Conservation (phyloP, 768 basidiomycete species). For the Suillus bovinus region DNA sequence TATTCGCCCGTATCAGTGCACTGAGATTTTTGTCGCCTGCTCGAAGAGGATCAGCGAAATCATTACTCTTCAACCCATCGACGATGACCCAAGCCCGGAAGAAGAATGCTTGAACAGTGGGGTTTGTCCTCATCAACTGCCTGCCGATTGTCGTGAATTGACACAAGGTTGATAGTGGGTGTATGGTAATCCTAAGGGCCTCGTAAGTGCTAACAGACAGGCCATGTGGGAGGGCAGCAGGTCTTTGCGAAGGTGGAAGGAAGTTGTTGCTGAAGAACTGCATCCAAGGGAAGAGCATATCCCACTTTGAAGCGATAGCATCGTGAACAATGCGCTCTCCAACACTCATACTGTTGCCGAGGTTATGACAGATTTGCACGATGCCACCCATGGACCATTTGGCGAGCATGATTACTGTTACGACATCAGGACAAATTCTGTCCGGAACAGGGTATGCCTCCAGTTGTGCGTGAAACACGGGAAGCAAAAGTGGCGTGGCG, state of each 20-base stretch:
- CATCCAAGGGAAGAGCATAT: slow-evolving; percentile 9
- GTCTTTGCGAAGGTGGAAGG: slow-evolving; percentile 4
- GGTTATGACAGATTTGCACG: slow-evolving; percentile 8
- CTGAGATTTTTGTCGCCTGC: slow-evolving; percentile 3
- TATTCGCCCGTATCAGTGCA: slow-evolving; percentile 7
- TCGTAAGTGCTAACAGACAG: slow-evolving; percentile 9
- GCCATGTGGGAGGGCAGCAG: background rate
- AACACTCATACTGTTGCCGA: background rate
- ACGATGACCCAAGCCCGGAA: slow-evolving; percentile 7
- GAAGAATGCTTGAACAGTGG: slow-evolving; percentile 8
- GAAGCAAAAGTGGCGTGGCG: background rate
- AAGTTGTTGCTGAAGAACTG: slow-evolving; percentile 9
- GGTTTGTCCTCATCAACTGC: slow-evolving; percentile 1
- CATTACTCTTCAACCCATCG: background rate
- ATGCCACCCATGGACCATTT: slow-evolving; percentile 9
- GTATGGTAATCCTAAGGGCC: slow-evolving; percentile 4
- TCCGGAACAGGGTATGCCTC: slow-evolving; percentile 4
- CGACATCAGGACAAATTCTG: slow-evolving; percentile 4
- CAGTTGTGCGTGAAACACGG: slow-evolving; percentile 5
- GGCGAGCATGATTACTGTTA: slow-evolving; percentile 7
- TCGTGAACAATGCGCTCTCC: slow-evolving; percentile 7
- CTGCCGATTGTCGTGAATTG: slow-evolving; percentile 2
- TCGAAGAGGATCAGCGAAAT: slow-evolving; percentile 1
- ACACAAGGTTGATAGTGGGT: slow-evolving; percentile 8
- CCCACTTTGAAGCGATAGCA: slow-evolving; percentile 11